Evolutionary conservation across 495 filamentous ascomycete species (phyloP).

Genomic region (Daldinia grandis): DNA sequence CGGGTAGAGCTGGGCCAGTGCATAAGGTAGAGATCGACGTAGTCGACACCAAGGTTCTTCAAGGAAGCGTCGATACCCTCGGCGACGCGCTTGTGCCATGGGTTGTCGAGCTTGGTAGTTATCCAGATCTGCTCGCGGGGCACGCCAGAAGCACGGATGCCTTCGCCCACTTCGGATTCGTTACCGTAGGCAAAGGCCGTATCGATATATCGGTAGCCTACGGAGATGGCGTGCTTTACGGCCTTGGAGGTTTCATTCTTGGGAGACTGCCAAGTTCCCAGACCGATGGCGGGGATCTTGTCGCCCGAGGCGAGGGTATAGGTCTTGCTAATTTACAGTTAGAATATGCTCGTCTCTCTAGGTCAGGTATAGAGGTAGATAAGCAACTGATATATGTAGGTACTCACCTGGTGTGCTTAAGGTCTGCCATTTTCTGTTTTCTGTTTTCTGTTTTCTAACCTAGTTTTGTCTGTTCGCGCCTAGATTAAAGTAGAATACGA

Average conservation of each 20-base stretch:
- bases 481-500: not conserved
- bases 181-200: constrained; percentile 86
- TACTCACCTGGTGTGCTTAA: constrained; percentile 51
- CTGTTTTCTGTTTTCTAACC: no score
- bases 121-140: constrained; percentile 84
- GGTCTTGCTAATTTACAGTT: constrained; percentile 56
- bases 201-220: constrained; percentile 68
- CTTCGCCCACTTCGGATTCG: constrained; percentile 82
- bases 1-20: constrained; percentile 75
- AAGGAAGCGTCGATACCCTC: constrained; percentile 76
- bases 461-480: constrained; percentile 10
- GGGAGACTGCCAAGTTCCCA: constrained; percentile 82
- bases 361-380: no score
- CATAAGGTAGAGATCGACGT: constrained; percentile 86
- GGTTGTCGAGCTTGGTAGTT: constrained; percentile 88
- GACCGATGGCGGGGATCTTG: constrained; percentile 81
- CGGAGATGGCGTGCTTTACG: constrained; percentile 77
- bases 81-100: constrained; percentile 72
- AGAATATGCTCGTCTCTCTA: not conserved
- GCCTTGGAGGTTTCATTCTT: constrained; percentile 63
- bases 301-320: constrained; percentile 82
- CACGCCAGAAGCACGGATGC: constrained; percentile 80
- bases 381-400: no score
- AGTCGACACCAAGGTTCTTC: constrained; percentile 73
- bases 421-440: constrained; percentile 51